Conservation (phyloP, 2,329 filamentous ascomycete species). For the Nothomitra cinnamomea region DNA sequence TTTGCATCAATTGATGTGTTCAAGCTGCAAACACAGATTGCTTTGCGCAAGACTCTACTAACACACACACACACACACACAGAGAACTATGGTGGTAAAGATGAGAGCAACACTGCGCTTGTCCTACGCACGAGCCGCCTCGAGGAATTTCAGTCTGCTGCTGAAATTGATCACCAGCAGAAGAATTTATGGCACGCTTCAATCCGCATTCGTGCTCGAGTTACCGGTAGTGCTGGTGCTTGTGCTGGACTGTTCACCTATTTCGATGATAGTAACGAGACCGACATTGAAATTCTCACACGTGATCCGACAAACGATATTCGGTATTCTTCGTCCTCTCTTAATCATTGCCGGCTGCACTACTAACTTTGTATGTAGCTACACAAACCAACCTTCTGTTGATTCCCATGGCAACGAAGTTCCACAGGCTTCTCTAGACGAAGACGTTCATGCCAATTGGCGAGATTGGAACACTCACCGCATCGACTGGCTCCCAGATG, state of each 20-base stretch:
- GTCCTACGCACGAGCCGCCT: conserved; percentile 29
- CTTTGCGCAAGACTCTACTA: no score
- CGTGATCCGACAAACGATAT: conserved; percentile 26
- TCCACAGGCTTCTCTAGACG: conserved; percentile 18
- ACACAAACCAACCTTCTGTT: conserved; percentile 11
- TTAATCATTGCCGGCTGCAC: no score
- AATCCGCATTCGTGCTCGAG: conserved; percentile 29
- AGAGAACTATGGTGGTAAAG: no score
- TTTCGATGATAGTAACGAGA: conserved; percentile 28
- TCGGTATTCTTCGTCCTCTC: conserved; percentile 25
- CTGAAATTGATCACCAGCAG: conserved; percentile 29
- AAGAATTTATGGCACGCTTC: conserved; percentile 30
- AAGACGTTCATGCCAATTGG: conserved; percentile 20
- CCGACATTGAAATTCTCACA: conserved; percentile 36
- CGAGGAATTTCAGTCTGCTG: conserved; percentile 27
- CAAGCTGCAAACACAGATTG: no score
- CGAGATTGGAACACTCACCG: conserved; percentile 25
- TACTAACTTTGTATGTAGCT: no score
- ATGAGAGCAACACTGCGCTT: conserved; percentile 14
- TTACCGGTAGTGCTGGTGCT: conserved; percentile 28
- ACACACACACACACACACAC: no score
- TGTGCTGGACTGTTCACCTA: conserved; percentile 36
- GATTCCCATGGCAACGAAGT: conserved; percentile 20
- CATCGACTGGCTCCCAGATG: conserved; percentile 22
- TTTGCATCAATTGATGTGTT: no score